phyloP scores from a whole-genome alignment of 495 filamentous ascomycete species.

The Neurospora sp. region DNA sequence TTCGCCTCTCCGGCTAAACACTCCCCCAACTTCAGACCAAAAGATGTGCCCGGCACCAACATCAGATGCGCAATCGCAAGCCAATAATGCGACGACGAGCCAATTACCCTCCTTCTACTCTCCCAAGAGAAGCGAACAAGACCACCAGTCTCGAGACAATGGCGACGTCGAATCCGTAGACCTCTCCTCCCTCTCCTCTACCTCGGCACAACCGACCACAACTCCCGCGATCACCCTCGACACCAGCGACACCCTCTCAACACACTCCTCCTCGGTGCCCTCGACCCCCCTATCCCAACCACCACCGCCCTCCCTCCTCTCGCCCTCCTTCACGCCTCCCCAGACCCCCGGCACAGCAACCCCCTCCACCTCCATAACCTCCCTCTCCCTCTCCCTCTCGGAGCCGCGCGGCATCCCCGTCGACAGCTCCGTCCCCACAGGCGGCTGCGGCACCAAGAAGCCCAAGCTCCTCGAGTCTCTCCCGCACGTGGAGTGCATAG shows the following conservation, averaged over 20 bases:
- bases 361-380: slow-evolving; percentile 18
- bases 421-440: slow-evolving; percentile 39
- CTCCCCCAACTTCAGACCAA: not conserved
- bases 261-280: slow-evolving; percentile 9
- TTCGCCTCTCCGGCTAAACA: not conserved
- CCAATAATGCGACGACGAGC: slow-evolving; percentile 6
- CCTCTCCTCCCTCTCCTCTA: slow-evolving; percentile 10
- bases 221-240: not conserved
- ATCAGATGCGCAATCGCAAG: slow-evolving; percentile 13
- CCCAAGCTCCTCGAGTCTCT: slow-evolving; percentile 59
- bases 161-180: slow-evolving; percentile 9
- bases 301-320: slow-evolving; percentile 45
- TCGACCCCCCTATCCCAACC: slow-evolving; percentile 11
- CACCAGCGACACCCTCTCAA: slow-evolving; percentile 5
- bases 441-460: slow-evolving; percentile 42
- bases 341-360: slow-evolving; percentile 57
- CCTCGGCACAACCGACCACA: not conserved
- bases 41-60: not conserved
- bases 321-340: slow-evolving; percentile 74
- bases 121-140: slow-evolving; percentile 22
- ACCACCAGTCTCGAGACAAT: slow-evolving; percentile 8
- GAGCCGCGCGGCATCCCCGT: slow-evolving; percentile 43
- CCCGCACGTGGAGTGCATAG: slow-evolving; percentile 69
- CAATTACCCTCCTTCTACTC: slow-evolving; percentile 39
- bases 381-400: not conserved